Evolutionary conservation across 192 early-diverging fungal species (phyloP), one percentile per base, ranked within the genome.

Genomic region (Diversispora eburnea): DNA sequence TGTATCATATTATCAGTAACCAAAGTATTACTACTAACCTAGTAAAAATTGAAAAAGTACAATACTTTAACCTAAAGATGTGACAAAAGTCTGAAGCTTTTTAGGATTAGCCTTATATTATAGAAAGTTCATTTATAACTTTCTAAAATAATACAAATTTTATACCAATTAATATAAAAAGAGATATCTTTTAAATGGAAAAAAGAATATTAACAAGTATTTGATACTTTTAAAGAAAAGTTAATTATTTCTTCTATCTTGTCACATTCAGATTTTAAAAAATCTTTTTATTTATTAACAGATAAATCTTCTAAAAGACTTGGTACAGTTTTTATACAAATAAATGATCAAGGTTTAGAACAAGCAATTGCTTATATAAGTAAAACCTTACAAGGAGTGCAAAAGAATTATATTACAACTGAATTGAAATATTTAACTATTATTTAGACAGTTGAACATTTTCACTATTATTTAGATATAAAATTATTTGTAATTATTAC

Each of bases 221-320:
- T 85, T 58, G 22, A 77, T 0, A 12, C 15, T 15, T 70, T 85
- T 13, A 78, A 85, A 0, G 5, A 3, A 25, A 47, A 9, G 52
- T 85, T 0, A 73, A 33, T 25, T 45, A 76, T 3, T 74, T 62
- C 9, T 83, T 82, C 17, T 71, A 83, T 46, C 66, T 86, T 0
- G 33, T 4, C 0, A 62, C 57, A 22, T 66, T 64, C 3, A n/a
- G 78, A 86, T 47, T 72, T 75, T 20, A 8, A 22, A 0, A 77
- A 78, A 19, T 67, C 74, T 0, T 79, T 69, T 49, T n/a, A 66
- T 3, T 41, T 87, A 0, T 74, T 80, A 33, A 62, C 79, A 0
- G 82, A 87, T 41, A 80, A 78, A 1, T 85, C 80, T 0, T 75
- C 82, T 5, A 73, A 68, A 33, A 82, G 67, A 5, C 19, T 85